Percentiles rank a stretch among this genome's conserved stretches.
Conservation (phyloP, 176 grass and related monocot genomes). For the Musa acuminata region DNA sequence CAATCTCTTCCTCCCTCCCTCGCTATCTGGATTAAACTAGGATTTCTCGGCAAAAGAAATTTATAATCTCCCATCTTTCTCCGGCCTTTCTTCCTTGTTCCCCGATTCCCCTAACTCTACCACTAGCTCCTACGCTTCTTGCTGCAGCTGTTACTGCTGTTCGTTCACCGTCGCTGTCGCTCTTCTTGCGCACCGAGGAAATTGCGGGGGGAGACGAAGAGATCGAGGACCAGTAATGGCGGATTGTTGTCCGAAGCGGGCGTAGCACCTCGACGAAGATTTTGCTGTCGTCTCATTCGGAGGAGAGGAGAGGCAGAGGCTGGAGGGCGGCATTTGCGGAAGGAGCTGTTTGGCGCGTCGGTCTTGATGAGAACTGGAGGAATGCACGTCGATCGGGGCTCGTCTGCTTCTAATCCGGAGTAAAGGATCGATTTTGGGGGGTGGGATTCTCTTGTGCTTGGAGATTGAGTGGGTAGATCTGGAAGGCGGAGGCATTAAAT, state of each 20-base stretch:
- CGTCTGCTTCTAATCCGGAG: not conserved
- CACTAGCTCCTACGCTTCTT: not conserved
- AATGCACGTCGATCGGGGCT: slow-evolving; percentile 5
- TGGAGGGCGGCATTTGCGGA: not conserved
- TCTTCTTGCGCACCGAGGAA: not conserved
- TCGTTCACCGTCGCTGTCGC: not conserved
- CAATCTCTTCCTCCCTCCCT: slow-evolving; percentile 4
- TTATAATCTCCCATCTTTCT: not conserved
- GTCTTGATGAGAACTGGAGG: not conserved
- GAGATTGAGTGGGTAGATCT: slow-evolving; percentile 1
- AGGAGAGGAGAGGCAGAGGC: not conserved
- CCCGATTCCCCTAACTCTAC: not conserved
- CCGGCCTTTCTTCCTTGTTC: not conserved
- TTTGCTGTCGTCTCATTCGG: no score
- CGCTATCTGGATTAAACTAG: slow-evolving; percentile 5
- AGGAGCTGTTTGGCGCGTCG: not conserved
- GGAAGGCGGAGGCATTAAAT: not conserved
- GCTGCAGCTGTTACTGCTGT: not conserved
- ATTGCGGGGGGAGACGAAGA: not conserved
- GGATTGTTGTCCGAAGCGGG: not conserved
- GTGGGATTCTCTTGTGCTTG: not conserved
- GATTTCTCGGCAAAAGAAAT: not conserved
- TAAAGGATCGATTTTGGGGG: not conserved
- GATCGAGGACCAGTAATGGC: not conserved
- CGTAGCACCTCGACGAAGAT: no score